Evolutionary conservation across 2,329 filamentous ascomycete species (phyloP), one percentile per base, ranked within the genome.

Genomic region (Eurotiales sp.): DNA sequence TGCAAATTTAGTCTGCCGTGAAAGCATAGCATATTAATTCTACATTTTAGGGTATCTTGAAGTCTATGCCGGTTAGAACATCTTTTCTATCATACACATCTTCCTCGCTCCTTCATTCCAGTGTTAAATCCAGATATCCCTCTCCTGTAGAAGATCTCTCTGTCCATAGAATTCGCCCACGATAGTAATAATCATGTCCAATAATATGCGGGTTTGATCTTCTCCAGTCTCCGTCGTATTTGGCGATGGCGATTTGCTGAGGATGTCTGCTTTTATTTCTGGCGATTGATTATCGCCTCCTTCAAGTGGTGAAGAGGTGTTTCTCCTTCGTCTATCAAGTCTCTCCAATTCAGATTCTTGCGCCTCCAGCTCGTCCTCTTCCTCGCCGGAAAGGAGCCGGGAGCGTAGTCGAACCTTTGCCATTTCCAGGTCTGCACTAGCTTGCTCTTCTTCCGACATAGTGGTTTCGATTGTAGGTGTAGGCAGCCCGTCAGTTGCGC

Each of bases 121-220:
- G 40, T 46, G 53, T 40, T 61, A 61, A 30, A 63, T 56, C 77
- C 80, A 82, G 15, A 70, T 53, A 53, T 86, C 81, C 52, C 90
- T 81, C 55, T 85, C 87, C 61, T 87, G 83, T 44, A 96, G 78
- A 56, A 96, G 71, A 68, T 97, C 92, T 57, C 86, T 79, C 71
- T 97, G 92, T 1, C 92, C 90, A 70, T 91, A 97, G 58, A 88
- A 83, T 70, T 96, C 90, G 60, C 90, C 91, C 43, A 87, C 85
- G 30, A 96, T 79, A 0, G 88, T 93, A 59, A 96, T 75, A 48
- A 96, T 88, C 89, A 95, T 95, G 70, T 95, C 91, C 29, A 96
- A 76, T 36, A 90, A 90, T n/a, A 84, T 86, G 23, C 81, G 77
- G 15, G 61, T 45, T 34, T 51, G 50, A 4, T 61, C 58, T 19